Conservation (phyloP, 2,329 filamentous ascomycete genomes). For the Basipetospora chlamydospora region DNA sequence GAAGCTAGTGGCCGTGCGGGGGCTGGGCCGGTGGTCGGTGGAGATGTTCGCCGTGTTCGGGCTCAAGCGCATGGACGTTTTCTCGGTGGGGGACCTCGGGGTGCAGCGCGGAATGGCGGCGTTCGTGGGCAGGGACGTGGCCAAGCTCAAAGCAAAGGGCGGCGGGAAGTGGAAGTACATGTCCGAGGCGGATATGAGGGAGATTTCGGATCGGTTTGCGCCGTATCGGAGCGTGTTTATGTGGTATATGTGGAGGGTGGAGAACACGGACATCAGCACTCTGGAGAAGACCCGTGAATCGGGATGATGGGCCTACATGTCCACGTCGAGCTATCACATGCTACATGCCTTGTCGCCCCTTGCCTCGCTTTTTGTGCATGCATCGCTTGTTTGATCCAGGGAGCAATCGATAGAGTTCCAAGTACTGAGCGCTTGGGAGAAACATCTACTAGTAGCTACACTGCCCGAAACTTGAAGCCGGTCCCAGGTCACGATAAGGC, state of each 20-base stretch:
- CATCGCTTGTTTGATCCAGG: no score
- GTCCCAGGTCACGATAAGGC: no score
- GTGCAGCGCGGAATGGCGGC: constrained; percentile 91
- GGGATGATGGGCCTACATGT: no score
- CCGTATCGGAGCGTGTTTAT: constrained; percentile 89
- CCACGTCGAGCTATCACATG: no score
- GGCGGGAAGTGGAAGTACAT: constrained; percentile 99
- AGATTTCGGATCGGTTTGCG: constrained; percentile 62
- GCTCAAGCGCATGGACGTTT: constrained; percentile 89
- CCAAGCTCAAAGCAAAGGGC: constrained; percentile 58
- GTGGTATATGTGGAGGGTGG: constrained; percentile 96
- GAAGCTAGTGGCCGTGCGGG: constrained; percentile 70
- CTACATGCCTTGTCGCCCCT: no score
- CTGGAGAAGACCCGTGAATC: no score
- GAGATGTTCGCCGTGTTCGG: constrained; percentile 98
- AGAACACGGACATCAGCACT: constrained; percentile 59
- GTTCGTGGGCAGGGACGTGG: constrained; percentile 68
- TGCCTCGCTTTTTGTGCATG: no score
- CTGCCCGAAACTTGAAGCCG: no score
- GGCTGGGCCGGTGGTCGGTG: constrained; percentile 79
- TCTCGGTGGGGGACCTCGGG: constrained; percentile 80
- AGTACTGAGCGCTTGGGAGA: no score
- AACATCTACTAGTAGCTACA: no score
- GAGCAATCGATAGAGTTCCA: no score
- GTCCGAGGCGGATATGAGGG: constrained; percentile 82